Evolutionary conservation across 805 yeast genomes (phyloP), one percentile per base, ranked within the genome.

Genomic region (Yamadazyma kitorensis): DNA sequence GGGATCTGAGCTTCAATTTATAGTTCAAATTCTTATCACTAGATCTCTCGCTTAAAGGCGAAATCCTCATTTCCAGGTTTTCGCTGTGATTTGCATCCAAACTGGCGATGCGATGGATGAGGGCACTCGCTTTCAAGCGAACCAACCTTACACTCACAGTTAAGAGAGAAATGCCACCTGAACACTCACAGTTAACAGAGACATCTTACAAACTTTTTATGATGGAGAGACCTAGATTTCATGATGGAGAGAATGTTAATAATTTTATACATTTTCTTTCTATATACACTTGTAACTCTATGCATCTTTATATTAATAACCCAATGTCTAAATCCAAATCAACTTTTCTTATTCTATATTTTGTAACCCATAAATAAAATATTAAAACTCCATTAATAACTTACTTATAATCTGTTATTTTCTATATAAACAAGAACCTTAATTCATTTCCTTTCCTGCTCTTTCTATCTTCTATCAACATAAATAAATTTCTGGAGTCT

Each of bases 311-410:
- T 18, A 11, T 28, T 26, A 17, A 31, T 30, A 29, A 52, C 64
- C 62, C 64, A 61, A 63, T 61, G 70, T 63, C 70, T 64, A 62
- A 62, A 61, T 57, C 67, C 62, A 32, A 33, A 22, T n/a, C 14
- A 31, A 33, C 34, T 33, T 34, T 44, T 42, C 16, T 16, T 34
- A 24, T 34, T 23, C n/a, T n/a, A n/a, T n/a, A 28, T 23, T 20
- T 28, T 31, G 23, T 32, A 38, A 38, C 45, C 42, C 34, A 34
- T 22, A 26, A 33, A 38, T 30, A 30, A 34, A 28, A 33, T 21
- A 15, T 15, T 26, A 20, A 28, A 37, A 34, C 40, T 41, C 37
- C 41, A 34, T 34, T 37, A 41, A 33, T 34, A 32, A 37, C 31
- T 40, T 22, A 16, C 28, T 25, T n/a, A 25, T 25, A 13, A 25